Conservation (phyloP, 2,329 filamentous ascomycete species). For the Exophiala sp. region DNA sequence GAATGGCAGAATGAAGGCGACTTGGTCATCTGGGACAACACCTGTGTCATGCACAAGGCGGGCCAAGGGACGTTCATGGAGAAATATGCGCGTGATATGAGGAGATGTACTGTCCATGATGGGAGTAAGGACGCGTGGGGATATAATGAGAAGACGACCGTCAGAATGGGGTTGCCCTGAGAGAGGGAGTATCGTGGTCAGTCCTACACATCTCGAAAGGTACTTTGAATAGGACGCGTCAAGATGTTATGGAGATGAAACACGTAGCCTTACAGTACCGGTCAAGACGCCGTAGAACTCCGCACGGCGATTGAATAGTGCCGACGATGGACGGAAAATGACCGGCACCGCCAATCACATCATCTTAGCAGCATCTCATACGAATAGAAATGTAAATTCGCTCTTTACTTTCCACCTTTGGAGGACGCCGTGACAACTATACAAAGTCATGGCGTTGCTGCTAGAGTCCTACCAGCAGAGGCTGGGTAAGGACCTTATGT, state of each 20-base stretch:
- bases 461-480: not conserved
- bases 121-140: slow-evolving; percentile 42
- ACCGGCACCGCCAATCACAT: slow-evolving; percentile 3
- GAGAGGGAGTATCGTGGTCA: not conserved
- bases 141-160: slow-evolving; percentile 37
- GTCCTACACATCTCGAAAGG: not conserved
- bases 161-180: slow-evolving; percentile 32
- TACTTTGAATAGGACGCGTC: not conserved
- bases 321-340: not conserved
- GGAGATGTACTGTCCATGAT: slow-evolving; percentile 56
- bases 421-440: no score
- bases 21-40: slow-evolving; percentile 59
- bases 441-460: not conserved
- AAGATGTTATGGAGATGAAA: not conserved
- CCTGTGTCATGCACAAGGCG: slow-evolving; percentile 54
- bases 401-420: no score
- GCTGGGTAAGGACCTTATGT: not conserved
- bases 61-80: slow-evolving; percentile 48
- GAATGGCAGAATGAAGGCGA: slow-evolving; percentile 51
- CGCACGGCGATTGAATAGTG: no score
- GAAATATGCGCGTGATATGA: slow-evolving; percentile 51
- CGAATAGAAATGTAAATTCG: no score
- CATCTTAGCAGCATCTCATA: no score
- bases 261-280: no score
- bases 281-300: no score